phyloP scores from a whole-genome alignment of 2,329 filamentous ascomycete genomes.

The Neofusicoccum sp. region DNA sequence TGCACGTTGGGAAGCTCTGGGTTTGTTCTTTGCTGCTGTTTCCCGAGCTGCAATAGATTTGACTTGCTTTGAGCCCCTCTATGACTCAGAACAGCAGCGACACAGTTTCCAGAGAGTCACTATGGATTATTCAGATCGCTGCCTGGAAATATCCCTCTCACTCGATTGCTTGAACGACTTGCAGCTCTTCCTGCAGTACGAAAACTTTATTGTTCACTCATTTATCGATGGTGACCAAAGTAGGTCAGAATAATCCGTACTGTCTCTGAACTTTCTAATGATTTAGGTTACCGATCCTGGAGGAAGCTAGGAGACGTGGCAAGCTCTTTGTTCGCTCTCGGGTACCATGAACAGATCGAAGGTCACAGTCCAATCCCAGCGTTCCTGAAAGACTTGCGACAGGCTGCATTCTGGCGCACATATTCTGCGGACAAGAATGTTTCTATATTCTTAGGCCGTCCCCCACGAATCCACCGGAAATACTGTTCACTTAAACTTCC shows the following conservation, averaged over 20 bases:
- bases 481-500: no score
- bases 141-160: conserved; percentile 39
- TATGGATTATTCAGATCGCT: conserved; percentile 38
- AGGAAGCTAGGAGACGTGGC: conserved; percentile 50
- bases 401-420: conserved; percentile 44
- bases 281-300: conserved; percentile 52
- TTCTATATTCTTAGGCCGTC: conserved; percentile 54
- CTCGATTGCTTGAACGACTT: conserved; percentile 46
- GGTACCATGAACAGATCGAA: conserved; percentile 49
- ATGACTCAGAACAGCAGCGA: conserved; percentile 26
- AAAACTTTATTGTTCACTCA: conserved; percentile 24
- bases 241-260: conserved; percentile 30
- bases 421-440: conserved; percentile 53
- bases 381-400: conserved; percentile 47
- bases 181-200: conserved; percentile 41
- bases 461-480: conserved; percentile 48
- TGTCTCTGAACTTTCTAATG: background rate
- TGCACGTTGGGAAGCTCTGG: conserved; percentile 46
- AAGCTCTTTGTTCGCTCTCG: conserved; percentile 51
- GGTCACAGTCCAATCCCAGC: conserved; percentile 30
- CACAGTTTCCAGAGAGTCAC: conserved; percentile 36
- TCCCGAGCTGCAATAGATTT: conserved; percentile 40
- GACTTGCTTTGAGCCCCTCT: conserved; percentile 27
- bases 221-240: conserved; percentile 23
- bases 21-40: conserved; percentile 43